Percentiles rank a stretch among this genome's conserved stretches.
Conservation (phyloP, 2,329 filamentous ascomycete genomes). For the Harringtonia lauricola region DNA sequence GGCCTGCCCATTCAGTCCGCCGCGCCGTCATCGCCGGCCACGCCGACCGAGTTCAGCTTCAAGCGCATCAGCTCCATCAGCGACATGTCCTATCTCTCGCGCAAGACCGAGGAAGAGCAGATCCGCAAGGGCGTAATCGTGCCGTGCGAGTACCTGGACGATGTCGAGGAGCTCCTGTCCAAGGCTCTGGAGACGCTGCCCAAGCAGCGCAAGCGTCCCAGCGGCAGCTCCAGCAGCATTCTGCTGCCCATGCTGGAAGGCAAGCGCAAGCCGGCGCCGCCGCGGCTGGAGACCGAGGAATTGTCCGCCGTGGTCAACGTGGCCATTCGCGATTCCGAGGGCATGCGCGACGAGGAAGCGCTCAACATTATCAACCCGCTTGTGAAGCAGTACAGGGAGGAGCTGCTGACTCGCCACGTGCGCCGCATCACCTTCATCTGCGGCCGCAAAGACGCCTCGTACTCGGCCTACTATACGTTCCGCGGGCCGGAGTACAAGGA, state of each 20-base stretch:
- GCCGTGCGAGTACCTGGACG: constrained; percentile 86
- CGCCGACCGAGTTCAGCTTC: constrained; percentile 55
- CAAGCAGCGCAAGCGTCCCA: constrained; percentile 43
- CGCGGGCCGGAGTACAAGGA: constrained; percentile 81
- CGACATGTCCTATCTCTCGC: constrained; percentile 82
- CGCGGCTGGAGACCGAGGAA: constrained; percentile 52
- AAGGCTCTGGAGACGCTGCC: constrained; percentile 81
- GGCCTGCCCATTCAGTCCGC: constrained; percentile 70
- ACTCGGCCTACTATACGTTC: constrained; percentile 98
- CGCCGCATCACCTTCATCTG: constrained; percentile 94
- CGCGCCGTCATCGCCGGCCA: constrained; percentile 74
- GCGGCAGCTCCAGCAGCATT: constrained; percentile 28
- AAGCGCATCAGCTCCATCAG: constrained; percentile 90
- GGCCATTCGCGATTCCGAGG: constrained; percentile 80
- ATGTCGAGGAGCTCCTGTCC: constrained; percentile 75
- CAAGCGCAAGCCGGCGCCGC: constrained; percentile 51
- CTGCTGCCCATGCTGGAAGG: constrained; percentile 63
- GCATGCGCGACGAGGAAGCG: constrained; percentile 69
- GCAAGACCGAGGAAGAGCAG: constrained; percentile 64
- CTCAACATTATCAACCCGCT: constrained; percentile 64
- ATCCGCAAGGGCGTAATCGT: constrained; percentile 88
- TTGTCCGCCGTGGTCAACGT: constrained; percentile 88
- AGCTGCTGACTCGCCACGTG: constrained; percentile 69
- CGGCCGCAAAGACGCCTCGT: constrained; percentile 84
- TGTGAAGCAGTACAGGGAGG: constrained; percentile 70